phyloP scores from a whole-genome alignment of 306 rosid species.

The Medicago truncatula region MtrunA17r5.0-ANR NC_053045.1:26576501-26577000 shows the following conservation, averaged over 20 bases:
- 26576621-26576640: constrained; percentile 31
- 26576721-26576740: constrained; percentile 45
- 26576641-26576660: constrained; percentile 40
- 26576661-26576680: constrained; percentile 37
- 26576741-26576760: constrained; percentile 32
- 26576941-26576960: too few species aligned
- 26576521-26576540: constrained; percentile 49
- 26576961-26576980: too few species aligned
- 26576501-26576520: constrained; percentile 8
- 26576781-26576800: constrained; percentile 50
- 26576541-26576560: constrained; percentile 40
- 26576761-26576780: constrained; percentile 40
- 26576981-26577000: too few species aligned
- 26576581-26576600: constrained; percentile 44
- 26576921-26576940: too few species aligned
- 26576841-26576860: constrained; percentile 5
- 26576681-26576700: neutral
- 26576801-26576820: constrained; percentile 21
- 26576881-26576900: neutral
- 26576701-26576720: neutral
- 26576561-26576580: constrained; percentile 18
- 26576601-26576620: constrained; percentile 44
- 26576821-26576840: neutral
- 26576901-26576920: neutral
- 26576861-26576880: neutral